Conservation (phyloP, 192 early-diverging fungal species). For the Rhizophlyctis rosea region DNA sequence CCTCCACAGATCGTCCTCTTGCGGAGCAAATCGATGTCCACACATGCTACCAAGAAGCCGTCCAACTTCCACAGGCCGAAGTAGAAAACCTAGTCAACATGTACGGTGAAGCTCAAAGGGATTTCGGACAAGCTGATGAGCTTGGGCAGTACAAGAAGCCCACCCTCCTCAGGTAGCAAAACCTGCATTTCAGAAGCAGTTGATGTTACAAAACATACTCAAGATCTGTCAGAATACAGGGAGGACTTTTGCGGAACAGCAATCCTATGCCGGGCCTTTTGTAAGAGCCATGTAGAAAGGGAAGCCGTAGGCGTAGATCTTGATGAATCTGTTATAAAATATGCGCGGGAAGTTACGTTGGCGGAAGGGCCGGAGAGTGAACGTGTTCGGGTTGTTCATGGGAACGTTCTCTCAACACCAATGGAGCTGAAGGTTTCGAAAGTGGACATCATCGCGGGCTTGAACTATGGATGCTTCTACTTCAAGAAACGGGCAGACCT, state of each 20-base stretch:
- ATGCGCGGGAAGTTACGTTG: conserved; percentile 29
- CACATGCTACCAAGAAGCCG: too few species aligned
- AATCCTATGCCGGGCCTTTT: conserved; percentile 44
- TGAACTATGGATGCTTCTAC: conserved; percentile 46
- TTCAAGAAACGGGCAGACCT: conserved; percentile 36
- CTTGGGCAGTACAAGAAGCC: too few species aligned
- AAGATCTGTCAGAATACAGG: conserved; percentile 30
- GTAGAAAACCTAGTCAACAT: conserved; percentile 34
- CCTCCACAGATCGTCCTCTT: too few species aligned
- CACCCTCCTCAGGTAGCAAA: background rate
- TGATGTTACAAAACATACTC: conserved; percentile 10
- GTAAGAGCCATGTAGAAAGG: conserved; percentile 11
- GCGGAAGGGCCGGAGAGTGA: conserved; percentile 16
- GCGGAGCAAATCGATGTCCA: too few species aligned
- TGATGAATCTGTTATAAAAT: conserved; percentile 37
- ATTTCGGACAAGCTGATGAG: background rate
- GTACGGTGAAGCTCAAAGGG: conserved; percentile 6
- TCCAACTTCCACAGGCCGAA: conserved; percentile 43
- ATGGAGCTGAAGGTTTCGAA: conserved; percentile 15
- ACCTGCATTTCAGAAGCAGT: background rate
- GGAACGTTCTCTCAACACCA: conserved; percentile 22
- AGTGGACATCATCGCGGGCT: conserved; percentile 41
- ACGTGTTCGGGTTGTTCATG: conserved; percentile 7
- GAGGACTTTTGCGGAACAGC: conserved; percentile 56
- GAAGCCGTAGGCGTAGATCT: conserved; percentile 45